A percentile compares a stretch with the other conserved stretches of the same genome.
Conservation (phyloP, 768 basidiomycete genomes). For the Cubamyces lactineus region DNA sequence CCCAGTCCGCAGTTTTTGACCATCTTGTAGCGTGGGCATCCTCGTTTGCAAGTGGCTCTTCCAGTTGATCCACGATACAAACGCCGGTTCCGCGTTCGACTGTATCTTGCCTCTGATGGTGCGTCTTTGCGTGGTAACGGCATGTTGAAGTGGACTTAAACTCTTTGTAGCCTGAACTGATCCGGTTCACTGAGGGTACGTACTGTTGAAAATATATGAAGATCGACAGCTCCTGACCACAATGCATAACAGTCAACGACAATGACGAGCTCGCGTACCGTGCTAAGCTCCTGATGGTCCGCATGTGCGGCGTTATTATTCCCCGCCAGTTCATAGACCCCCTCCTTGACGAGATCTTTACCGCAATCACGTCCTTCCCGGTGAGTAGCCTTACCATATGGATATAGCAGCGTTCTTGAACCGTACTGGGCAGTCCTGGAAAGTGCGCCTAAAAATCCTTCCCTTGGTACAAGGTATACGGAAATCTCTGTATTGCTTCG, state of each 20-base stretch:
- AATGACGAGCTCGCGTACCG: constrained; percentile 69
- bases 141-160: neutral
- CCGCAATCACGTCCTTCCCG: constrained; percentile 73
- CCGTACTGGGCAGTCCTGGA: constrained; percentile 69
- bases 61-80: constrained; percentile 72
- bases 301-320: constrained; percentile 85
- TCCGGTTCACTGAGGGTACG: constrained; percentile 73
- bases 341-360: constrained; percentile 72
- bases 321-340: constrained; percentile 69
- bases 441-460: constrained; percentile 82
- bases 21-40: constrained; percentile 55
- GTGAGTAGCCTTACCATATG: constrained; percentile 45
- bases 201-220: constrained; percentile 1
- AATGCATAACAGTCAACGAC: constrained; percentile 57
- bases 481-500: neutral
- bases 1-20: neutral
- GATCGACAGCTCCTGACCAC: neutral
- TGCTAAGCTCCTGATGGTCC: constrained; percentile 71
- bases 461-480: constrained; percentile 74
- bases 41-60: constrained; percentile 80
- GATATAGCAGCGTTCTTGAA: constrained; percentile 7
- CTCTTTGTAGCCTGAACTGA: constrained; percentile 63
- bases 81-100: constrained; percentile 77
- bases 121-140: constrained; percentile 29
- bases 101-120: constrained; percentile 85